Percentiles rank a stretch among this genome's conserved stretches.
Evolutionary conservation across 768 basidiomycete species (phyloP).

Genomic region (Naganishia antarctica): DNA sequence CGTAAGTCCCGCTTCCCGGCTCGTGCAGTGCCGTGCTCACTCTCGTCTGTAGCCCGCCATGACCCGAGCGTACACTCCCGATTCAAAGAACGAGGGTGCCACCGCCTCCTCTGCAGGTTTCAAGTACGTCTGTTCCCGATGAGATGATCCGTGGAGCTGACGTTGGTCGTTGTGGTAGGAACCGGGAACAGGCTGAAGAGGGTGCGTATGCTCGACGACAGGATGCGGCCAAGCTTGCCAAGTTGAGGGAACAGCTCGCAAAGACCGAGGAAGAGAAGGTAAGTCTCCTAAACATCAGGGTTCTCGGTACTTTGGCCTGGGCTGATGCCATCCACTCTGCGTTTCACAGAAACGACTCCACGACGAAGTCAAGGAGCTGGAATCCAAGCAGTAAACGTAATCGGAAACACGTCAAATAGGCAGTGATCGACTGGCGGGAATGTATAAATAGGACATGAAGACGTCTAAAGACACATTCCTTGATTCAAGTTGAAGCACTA

Average conservation of each 20-base stretch:
- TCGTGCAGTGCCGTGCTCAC: not conserved
- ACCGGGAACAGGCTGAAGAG: conserved; percentile 31
- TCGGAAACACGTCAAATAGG: not conserved
- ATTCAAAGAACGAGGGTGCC: conserved; percentile 9
- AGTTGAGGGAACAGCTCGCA: conserved; percentile 27
- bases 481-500: not conserved
- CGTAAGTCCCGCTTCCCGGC: not conserved
- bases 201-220: conserved; percentile 24
- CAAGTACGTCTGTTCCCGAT: conserved; percentile 23
- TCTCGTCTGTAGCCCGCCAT: conserved; percentile 22
- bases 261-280: conserved; percentile 28
- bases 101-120: conserved; percentile 19
- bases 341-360: conserved; percentile 11
- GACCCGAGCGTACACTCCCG: conserved; percentile 26
- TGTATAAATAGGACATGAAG: not conserved
- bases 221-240: conserved; percentile 27
- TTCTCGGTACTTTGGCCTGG: not conserved
- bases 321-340: not conserved
- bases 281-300: not conserved
- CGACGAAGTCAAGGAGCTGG: conserved; percentile 25
- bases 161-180: not conserved
- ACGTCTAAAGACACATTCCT: not conserved
- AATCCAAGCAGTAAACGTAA: conserved; percentile 19
- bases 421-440: conserved; percentile 10
- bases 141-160: too few species aligned